Percentiles rank a stretch among this genome's conserved stretches.
Conservation (phyloP, 495 filamentous ascomycete genomes). For the Cairneyella variabilis region DNA sequence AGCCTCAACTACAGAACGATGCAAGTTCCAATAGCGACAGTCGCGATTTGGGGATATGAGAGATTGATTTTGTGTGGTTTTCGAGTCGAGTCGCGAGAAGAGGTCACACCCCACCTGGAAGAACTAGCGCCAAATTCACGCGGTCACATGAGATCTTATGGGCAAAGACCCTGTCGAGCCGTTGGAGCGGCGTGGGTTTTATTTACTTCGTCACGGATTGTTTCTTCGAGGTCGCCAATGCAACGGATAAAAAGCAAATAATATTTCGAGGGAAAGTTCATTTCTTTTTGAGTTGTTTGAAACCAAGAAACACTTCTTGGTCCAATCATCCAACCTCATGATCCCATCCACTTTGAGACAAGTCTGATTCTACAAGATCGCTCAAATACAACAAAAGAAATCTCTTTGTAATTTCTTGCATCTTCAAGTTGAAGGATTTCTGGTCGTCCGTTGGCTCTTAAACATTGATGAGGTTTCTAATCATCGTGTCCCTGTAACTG, state of each 20-base stretch:
- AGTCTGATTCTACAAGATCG: no score
- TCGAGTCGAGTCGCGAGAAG: not conserved
- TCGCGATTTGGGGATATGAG: not conserved
- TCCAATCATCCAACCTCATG: not conserved
- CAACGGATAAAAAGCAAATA: no score
- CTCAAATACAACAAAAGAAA: not conserved
- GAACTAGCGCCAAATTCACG: not conserved
- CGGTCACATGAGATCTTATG: not conserved
- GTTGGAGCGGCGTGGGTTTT: no score
- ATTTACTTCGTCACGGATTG: not conserved
- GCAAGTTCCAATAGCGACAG: not conserved
- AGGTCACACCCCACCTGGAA: slow-evolving; percentile 3
- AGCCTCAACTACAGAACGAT: no score
- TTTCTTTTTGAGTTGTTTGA: not conserved
- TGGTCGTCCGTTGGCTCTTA: no score
- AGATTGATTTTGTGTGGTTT: not conserved
- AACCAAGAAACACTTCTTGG: not conserved
- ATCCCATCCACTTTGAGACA: not conserved
- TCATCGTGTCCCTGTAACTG: no score
- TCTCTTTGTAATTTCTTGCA: not conserved
- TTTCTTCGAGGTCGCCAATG: not conserved
- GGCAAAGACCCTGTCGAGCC: no score
- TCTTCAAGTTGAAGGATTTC: no score
- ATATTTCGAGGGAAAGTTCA: no score
- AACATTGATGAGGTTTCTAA: no score